Base-by-base conservation (phyloP, 192 early-diverging fungal genomes). In the Oehlia diaphana region DNA sequence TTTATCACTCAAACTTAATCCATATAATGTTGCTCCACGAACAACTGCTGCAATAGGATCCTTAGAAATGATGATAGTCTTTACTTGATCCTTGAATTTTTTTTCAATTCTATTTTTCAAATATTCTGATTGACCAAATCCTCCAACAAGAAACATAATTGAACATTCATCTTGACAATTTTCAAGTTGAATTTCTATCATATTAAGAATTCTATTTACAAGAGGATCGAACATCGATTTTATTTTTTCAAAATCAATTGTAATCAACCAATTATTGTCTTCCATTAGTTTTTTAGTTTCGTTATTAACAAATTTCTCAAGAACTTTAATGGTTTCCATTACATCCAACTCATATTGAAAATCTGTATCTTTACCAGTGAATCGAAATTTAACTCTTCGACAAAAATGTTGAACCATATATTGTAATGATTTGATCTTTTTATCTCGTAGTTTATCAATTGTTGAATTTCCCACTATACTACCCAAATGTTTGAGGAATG, bases 111-210 rank as follows among this genome's bases (percentile, higher is more conserved):
- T 82, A 76, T 88, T 86, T 76, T 85, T 84, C 7, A 90, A 80
- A 63, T 90, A 90, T 74, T 87, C 87, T 47, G 89, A 90, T 0
- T 86, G 84, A 19, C 86, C 84, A 68, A 90, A 90, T 7, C 89
- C 89, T 81, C 89, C 89, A 58, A 90, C 89, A 31, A 90, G 76
- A 75, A 90, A 86, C 63, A 90, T 85, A 62, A 87, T 86, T 31
- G 87, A 84, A 37, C 86, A 77, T 10, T 75, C 76, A 23, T 83
- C 80, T 19, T 50, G 49, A 4, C 78, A 72, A 62, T 87, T 83
- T 2, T 85, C 74, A 80, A 90, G 76, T 72, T 90, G 89, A 68
- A 86, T 84, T 35, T 87, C 85, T 72, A 88, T 87, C 78, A 90
- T 74, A 65, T 77, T 82, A 10, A 88, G 53, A 1, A 90, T 85